Conservation (phyloP, 495 filamentous ascomycete species). For the Penicillium atrosanguineum region DNA sequence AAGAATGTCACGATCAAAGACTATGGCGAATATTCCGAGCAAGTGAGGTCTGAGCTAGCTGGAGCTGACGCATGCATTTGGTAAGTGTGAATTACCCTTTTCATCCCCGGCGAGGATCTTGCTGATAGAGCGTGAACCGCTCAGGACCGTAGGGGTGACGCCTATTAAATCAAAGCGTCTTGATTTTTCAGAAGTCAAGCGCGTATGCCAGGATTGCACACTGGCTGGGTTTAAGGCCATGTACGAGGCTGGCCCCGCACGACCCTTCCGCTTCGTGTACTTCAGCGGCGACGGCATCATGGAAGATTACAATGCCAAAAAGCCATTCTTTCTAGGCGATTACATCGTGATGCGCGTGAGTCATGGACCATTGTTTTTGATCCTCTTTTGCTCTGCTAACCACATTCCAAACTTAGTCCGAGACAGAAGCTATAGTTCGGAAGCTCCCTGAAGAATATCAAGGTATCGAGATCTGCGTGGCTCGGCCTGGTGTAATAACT, state of each 20-base stretch:
- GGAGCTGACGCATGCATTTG: slow-evolving; percentile 55
- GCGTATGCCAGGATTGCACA: slow-evolving; percentile 43
- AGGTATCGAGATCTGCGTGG: slow-evolving; percentile 33
- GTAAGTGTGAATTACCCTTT: slow-evolving; percentile 18
- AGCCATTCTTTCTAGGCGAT: slow-evolving; percentile 27
- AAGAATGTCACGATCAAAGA: slow-evolving; percentile 36
- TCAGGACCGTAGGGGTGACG: slow-evolving; percentile 36
- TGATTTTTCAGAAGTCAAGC: slow-evolving; percentile 39
- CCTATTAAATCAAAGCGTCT: slow-evolving; percentile 32
- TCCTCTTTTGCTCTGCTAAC: not conserved
- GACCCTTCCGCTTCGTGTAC: slow-evolving; percentile 45
- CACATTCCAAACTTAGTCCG: slow-evolving; percentile 28
- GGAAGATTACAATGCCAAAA: slow-evolving; percentile 35
- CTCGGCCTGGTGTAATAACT: slow-evolving; percentile 33
- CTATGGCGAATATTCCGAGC: slow-evolving; percentile 42
- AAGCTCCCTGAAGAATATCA: slow-evolving; percentile 34
- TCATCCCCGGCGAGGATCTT: not conserved
- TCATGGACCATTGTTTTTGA: not conserved
- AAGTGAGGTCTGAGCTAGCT: slow-evolving; percentile 36
- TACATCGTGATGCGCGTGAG: slow-evolving; percentile 40
- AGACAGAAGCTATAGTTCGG: slow-evolving; percentile 40
- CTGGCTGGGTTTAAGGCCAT: slow-evolving; percentile 39
- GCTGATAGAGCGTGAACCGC: not conserved
- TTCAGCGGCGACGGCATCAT: slow-evolving; percentile 39
- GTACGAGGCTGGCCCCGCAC: slow-evolving; percentile 9